phyloP scores from a whole-genome alignment of 148 eudicot genomes.

The Polygonum aviculare region DNA sequence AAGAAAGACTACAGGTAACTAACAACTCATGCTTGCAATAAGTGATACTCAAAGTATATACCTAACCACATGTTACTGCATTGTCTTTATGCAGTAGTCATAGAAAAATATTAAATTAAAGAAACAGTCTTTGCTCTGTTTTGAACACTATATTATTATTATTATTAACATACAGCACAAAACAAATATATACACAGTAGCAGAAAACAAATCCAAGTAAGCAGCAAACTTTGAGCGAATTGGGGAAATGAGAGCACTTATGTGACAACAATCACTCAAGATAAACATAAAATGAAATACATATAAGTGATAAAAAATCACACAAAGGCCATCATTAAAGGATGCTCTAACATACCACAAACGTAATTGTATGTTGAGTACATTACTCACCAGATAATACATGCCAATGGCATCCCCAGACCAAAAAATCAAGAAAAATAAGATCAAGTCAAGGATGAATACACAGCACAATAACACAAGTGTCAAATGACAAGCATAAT shows the following conservation, averaged over 20 bases:
- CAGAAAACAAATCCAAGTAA: neutral
- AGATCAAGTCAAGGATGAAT: neutral
- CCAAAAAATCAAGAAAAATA: neutral
- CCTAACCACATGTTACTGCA: neutral
- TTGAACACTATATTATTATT: neutral
- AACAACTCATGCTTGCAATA: neutral
- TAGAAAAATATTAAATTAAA: neutral
- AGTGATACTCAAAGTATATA: neutral
- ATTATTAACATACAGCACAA: neutral
- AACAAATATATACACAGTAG: neutral
- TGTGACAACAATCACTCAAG: neutral
- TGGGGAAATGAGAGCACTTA: neutral
- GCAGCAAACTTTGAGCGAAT: neutral
- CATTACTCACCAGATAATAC: neutral
- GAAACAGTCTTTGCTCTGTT: neutral
- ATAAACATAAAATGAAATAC: neutral
- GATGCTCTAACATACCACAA: neutral
- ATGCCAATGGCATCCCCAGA: neutral
- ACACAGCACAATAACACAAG: neutral
- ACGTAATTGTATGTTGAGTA: neutral
- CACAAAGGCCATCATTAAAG: neutral
- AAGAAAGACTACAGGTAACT: neutral
- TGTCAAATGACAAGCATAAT: neutral
- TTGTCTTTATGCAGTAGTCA: conserved; percentile 1
- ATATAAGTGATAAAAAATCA: neutral